Evolutionary conservation across 208 protist genomes (phyloP).

Genomic region (Leishmania aethiopica): DNA sequence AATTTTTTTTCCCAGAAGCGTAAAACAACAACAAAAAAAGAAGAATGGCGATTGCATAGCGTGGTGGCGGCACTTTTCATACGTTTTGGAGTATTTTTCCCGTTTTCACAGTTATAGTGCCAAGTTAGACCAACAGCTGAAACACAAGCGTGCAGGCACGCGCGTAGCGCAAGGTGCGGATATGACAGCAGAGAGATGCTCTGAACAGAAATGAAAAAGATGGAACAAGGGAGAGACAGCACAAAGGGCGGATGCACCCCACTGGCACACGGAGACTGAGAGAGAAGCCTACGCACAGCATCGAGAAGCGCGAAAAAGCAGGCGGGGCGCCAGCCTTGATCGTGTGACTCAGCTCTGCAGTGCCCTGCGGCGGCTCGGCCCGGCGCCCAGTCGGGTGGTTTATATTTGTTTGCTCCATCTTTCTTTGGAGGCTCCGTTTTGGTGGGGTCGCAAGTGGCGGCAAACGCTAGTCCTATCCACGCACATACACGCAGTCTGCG

Average conservation of each 20-base stretch:
- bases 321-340: background rate
- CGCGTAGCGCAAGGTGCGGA: background rate
- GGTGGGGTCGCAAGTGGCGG: background rate
- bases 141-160: background rate
- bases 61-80: background rate
- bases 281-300: background rate
- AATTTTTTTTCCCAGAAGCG: background rate
- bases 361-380: background rate
- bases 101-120: background rate
- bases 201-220: background rate
- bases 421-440: background rate
- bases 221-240: background rate
- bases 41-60: background rate
- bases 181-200: background rate
- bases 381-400: background rate
- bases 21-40: background rate
- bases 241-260: background rate
- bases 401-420: slow-evolving; percentile 1
- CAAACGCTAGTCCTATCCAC: background rate
- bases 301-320: background rate
- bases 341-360: background rate
- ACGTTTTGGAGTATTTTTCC: background rate
- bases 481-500: background rate
- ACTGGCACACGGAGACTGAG: background rate
- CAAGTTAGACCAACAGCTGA: background rate